phyloP scores from a whole-genome alignment of 2,329 filamentous ascomycete genomes.

The Trichoderma atrobrunneum region DNA sequence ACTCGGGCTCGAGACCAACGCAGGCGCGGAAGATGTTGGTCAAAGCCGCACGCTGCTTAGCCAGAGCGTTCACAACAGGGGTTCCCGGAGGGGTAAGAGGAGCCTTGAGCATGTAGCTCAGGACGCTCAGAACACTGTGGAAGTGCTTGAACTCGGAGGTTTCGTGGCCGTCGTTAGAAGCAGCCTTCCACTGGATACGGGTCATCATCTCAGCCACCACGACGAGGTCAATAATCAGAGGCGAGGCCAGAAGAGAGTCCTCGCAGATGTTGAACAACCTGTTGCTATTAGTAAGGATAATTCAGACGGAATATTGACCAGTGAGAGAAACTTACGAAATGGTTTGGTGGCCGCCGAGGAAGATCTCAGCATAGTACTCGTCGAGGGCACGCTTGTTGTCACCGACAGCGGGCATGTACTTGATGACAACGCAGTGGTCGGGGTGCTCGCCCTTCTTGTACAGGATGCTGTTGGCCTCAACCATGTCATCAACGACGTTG shows the following conservation, averaged over 20 bases:
- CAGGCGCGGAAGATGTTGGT: constrained; percentile 99
- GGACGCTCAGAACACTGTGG: constrained; percentile 93
- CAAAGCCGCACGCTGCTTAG: constrained; percentile 90
- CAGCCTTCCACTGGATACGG: constrained; percentile 84
- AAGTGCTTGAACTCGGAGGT: constrained; percentile 81
- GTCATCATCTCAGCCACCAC: constrained; percentile 97
- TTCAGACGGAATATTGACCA: not conserved
- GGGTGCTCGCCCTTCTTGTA: constrained; percentile 93
- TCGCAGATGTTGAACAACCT: constrained; percentile 99
- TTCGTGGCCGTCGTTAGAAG: constrained; percentile 48
- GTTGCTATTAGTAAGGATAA: constrained; percentile 25
- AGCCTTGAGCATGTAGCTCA: constrained; percentile 99
- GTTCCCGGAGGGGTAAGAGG: constrained; percentile 92
- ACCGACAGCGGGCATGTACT: constrained; percentile 98
- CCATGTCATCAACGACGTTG: constrained; percentile 99
- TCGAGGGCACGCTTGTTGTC: constrained; percentile 99
- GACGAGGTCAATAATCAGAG: constrained; percentile 95
- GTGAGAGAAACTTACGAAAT: constrained; percentile 62
- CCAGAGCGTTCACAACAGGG: constrained; percentile 90
- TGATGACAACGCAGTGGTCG: constrained; percentile 98
- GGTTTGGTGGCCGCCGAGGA: constrained; percentile 96
- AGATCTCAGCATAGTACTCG: constrained; percentile 99
- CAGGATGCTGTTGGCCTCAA: constrained; percentile 86
- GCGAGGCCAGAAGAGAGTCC: constrained; percentile 92
- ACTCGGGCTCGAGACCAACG: constrained; percentile 93